Evolutionary conservation across 768 basidiomycete genomes (phyloP).

Genomic region (Macrolepiota albuminosa): DNA sequence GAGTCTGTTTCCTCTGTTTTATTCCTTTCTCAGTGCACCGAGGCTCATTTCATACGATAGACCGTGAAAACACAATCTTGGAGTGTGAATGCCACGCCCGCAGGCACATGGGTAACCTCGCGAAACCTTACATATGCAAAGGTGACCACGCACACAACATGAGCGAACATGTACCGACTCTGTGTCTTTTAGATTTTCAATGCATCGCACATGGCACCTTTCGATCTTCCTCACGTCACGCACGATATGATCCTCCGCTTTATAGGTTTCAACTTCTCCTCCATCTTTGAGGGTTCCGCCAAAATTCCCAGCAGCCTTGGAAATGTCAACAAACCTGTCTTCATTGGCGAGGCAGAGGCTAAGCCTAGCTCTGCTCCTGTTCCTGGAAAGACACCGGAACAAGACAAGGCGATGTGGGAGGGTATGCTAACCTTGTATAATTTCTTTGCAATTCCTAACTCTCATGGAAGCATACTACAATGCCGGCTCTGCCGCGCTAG

Average conservation of each 20-base stretch:
- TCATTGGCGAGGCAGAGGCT: conserved; percentile 40
- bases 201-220: conserved; percentile 94
- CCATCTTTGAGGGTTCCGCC: conserved; percentile 76
- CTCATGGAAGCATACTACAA: conserved; percentile 79
- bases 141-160: conserved; percentile 33
- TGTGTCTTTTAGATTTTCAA: conserved; percentile 62
- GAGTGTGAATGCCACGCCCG: conserved; percentile 68
- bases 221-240: conserved; percentile 79
- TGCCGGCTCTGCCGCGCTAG: conserved; percentile 82
- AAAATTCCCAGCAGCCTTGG: conserved; percentile 80
- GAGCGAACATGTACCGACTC: neutral
- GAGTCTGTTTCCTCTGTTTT: conserved; percentile 47
- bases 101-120: conserved; percentile 88
- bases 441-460: neutral
- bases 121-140: conserved; percentile 93
- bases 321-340: conserved; percentile 58
- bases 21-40: neutral
- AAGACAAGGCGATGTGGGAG: conserved; percentile 89
- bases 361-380: conserved; percentile 30
- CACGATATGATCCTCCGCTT: conserved; percentile 99
- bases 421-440: conserved; percentile 38
- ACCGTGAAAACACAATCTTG: conserved; percentile 67
- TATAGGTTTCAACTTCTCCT: conserved; percentile 86
- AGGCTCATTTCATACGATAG: conserved; percentile 25
- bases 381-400: conserved; percentile 61